A percentile compares a stretch with the other conserved stretches of the same genome.
Conservation (phyloP, 768 basidiomycete genomes). For the Boletus vinaceobasis region DNA sequence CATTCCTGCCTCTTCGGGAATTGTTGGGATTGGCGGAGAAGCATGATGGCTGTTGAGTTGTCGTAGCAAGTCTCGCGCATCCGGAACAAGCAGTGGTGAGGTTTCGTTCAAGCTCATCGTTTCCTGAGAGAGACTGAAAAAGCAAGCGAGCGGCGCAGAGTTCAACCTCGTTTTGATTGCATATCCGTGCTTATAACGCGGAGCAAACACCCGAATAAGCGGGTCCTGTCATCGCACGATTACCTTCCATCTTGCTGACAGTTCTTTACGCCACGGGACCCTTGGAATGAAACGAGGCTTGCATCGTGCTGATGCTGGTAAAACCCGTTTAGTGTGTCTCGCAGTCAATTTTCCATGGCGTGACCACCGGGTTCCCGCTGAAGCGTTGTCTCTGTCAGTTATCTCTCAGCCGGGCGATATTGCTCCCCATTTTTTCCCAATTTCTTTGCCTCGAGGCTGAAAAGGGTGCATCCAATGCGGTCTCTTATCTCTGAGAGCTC, state of each 20-base stretch:
- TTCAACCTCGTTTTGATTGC: background rate
- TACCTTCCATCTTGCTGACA: slow-evolving; percentile 8
- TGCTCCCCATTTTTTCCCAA: background rate
- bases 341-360: slow-evolving; percentile 3
- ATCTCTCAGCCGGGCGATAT: slow-evolving; percentile 1
- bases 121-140: slow-evolving; percentile 13
- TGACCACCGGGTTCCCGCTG: slow-evolving; percentile 2
- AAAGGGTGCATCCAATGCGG: slow-evolving; percentile 17
- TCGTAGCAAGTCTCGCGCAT: slow-evolving; percentile 2
- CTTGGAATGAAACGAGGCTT: slow-evolving; percentile 21
- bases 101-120: slow-evolving; percentile 25
- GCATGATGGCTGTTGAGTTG: slow-evolving; percentile 3
- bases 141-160: background rate
- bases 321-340: slow-evolving; percentile 1
- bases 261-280: background rate
- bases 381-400: slow-evolving; percentile 7
- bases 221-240: slow-evolving; percentile 5
- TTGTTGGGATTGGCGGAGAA: slow-evolving; percentile 13
- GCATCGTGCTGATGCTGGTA: slow-evolving; percentile 27
- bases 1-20: slow-evolving; percentile 31
- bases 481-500: slow-evolving; percentile 14
- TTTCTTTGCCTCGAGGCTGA: slow-evolving; percentile 47
- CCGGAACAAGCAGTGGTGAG: slow-evolving; percentile 30
- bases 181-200: slow-evolving; percentile 16
- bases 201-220: slow-evolving; percentile 6